Base-by-base conservation (phyloP, 73 alveolate species). In the Breviolum minutum region DNA sequence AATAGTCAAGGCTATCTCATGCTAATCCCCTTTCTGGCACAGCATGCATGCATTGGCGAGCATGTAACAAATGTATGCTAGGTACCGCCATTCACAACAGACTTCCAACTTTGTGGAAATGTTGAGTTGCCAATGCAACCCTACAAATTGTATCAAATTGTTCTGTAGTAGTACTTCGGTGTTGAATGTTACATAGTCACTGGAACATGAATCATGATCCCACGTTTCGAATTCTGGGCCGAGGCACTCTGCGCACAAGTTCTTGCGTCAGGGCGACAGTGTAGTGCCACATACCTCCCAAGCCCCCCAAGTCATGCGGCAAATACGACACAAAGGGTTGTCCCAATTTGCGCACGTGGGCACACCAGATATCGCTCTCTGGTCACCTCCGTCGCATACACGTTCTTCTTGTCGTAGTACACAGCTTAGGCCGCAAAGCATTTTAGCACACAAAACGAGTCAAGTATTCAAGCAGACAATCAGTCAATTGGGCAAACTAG, bases 321-420 rank as follows among this genome's bases (percentile, higher is more conserved):
- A 77, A 77, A 8, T 8, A 9, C 61, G 32, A 14, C 27, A 13
- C 6, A 32, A 27, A 29, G 22, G 10, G 24, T 7, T 2, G 24
- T 8, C 20, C 76, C 12, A 24, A 19, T n/a, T n/a, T 68, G 85
- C 76, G 71, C 76, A 70, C 97, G 97, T n/a, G 97, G 97, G 27
- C 89, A 91, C n/a, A 64, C 40, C 27, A 63, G 30, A 30, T 91
- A 91, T 61, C 86, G 81, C 10, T 91, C 97, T 68, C 97, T 91
- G 77, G 85, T 91, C 54, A 91, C 86, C 89, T 91, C 97, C 64
- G 97, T 91, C 48, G 97, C 97, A 61, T 69, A 91, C 60, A 91
- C 97, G 80, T 91, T 79, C 97, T 91, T 91, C 97, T 91, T 91
- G 97, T 91, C 97, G 66, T 91, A 91, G 97, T 91, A 91, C 66